These are phyloP conservation scores for Byssochlamys sp. DNA, from an alignment of 2,329 filamentous ascomycete genomes.

Conservation along the genomic window DNA sequence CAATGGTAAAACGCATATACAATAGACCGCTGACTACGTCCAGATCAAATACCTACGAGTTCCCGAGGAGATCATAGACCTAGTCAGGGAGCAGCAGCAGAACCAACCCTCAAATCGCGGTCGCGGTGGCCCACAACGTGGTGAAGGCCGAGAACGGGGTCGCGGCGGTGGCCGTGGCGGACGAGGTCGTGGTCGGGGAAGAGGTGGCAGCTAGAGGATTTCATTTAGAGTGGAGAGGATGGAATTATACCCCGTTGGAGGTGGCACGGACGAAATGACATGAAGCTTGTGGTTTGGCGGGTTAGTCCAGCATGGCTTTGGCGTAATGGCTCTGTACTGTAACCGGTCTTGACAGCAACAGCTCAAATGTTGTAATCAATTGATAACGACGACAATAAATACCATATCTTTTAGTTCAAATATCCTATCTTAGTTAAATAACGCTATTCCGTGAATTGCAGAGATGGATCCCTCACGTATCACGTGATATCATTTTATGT, in stretches of 20 bases:
- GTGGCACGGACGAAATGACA: slow-evolving; percentile 16
- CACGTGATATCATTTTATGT: background rate
- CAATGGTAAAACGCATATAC: background rate
- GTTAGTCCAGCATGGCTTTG: slow-evolving; percentile 30
- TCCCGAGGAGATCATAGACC: slow-evolving; percentile 89
- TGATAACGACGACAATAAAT: background rate
- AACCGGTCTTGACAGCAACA: background rate
- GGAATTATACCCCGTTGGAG: slow-evolving; percentile 28
- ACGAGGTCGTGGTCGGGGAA: slow-evolving; percentile 35
- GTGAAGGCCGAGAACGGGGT: slow-evolving; percentile 30
- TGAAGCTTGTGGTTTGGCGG: slow-evolving; percentile 17
- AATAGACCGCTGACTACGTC: slow-evolving; percentile 2
- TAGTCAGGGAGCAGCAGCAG: slow-evolving; percentile 86
- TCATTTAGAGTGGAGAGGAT: slow-evolving; percentile 7
- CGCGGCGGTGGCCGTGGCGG: slow-evolving; percentile 35
- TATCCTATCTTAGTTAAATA: background rate
- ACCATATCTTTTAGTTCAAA: background rate
- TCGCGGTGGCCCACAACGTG: slow-evolving; percentile 29
- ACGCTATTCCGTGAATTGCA: background rate
- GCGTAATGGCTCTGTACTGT: slow-evolving; percentile 16
- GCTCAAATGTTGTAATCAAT: background rate
- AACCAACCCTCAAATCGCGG: slow-evolving; percentile 43
- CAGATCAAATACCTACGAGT: slow-evolving; percentile 98
- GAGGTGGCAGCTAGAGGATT: slow-evolving; percentile 24
- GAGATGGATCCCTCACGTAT: background rate